Evolutionary conservation across 225 moss, liverwort and hornwort genomes (phyloP), one percentile per base, ranked within the genome.

Genomic region (Rhytidiadelphus loreus): DNA sequence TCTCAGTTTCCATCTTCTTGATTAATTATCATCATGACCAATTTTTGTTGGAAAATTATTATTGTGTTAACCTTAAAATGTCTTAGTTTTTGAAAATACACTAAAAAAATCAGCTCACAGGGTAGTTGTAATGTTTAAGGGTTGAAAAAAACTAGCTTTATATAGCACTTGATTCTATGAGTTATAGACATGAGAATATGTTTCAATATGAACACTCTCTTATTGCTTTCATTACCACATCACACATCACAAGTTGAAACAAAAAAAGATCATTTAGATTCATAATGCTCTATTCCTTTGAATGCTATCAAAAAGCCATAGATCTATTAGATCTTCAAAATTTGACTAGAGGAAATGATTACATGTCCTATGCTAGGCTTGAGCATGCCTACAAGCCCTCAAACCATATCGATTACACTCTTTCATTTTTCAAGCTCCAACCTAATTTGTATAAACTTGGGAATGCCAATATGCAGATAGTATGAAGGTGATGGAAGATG

Each of bases 401-500:
- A 30, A 15, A 53, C 35, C 5, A 35, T 77, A 33, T 23, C 2
- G 4, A 77, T 2, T 43, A 20, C 6, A 50, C 0, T 21, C 13
- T 60, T 35, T 14, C 3, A 23, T n/a, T 56, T 57, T 58, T 50
- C 32, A 23, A 72, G 28, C 29, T 85, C 18, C 13, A 46, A 1
- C 3, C 1, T 44, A 37, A 13, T 17, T 46, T 32, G 6, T 21
- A 16, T 57, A 26, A 20, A 78, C 33, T 16, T 55, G 26, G 7
- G 4, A 25, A 57, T 39, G 23, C 3, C 28, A 16, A 53, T 11
- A 35, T 60, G 86, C 85, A 95, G 93, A 97, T 93, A 61, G 70
- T 14, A 87, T 97, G 13, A 89, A 86, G 81, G 87, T 97, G 61
- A 81, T 91, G 44, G 93, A 95, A 69, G 87, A 96, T 80, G 97